Conservation (phyloP, 768 basidiomycete genomes). For the Exidia glandulosa region DNA sequence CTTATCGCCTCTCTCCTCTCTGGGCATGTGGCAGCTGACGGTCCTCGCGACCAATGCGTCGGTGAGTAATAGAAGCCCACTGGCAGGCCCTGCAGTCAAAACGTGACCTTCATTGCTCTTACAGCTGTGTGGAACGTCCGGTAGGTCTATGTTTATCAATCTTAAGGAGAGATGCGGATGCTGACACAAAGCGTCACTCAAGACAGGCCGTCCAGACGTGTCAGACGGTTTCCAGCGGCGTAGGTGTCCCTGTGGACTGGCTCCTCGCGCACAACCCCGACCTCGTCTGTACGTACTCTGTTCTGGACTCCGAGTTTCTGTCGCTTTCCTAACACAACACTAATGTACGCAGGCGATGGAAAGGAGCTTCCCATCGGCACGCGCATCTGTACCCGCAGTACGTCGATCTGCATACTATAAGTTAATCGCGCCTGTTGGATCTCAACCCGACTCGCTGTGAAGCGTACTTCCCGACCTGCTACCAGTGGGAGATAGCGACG, state of each 20-base stretch:
- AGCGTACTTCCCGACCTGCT: neutral
- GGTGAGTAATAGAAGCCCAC: too few species aligned
- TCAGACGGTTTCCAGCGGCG: neutral
- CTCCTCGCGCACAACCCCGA: neutral
- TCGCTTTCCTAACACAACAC: neutral
- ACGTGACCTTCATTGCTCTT: too few species aligned
- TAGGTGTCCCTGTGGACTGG: neutral
- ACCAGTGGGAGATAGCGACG: neutral
- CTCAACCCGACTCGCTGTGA: neutral
- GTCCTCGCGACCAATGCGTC: too few species aligned
- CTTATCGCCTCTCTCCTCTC: too few species aligned
- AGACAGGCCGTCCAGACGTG: neutral
- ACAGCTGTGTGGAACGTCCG: too few species aligned
- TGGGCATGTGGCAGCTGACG: too few species aligned
- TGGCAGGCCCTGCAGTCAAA: too few species aligned
- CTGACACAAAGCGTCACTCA: too few species aligned
- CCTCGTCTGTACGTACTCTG: neutral
- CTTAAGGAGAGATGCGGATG: too few species aligned
- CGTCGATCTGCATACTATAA: neutral
- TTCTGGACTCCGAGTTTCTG: neutral
- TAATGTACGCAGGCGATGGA: neutral
- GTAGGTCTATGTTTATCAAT: too few species aligned
- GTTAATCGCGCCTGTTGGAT: neutral
- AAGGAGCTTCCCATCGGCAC: neutral
- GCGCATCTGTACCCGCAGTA: neutral